Evolutionary conservation across 176 grass and related monocot species (phyloP).

Genomic region (Themeda triandra): DNA sequence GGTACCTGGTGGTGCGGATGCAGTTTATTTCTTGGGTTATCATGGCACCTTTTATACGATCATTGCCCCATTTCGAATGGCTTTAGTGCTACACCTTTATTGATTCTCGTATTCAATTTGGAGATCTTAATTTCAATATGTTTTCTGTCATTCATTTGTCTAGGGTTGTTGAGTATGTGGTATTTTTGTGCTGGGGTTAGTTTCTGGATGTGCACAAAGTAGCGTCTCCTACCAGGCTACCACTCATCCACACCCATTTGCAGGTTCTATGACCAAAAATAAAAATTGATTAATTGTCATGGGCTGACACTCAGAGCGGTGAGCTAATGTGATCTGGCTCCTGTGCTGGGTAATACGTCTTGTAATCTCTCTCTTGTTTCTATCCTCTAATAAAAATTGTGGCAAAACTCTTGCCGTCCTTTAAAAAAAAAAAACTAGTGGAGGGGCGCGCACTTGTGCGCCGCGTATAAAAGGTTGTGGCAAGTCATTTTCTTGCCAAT

Average conservation of each 20-base stretch:
- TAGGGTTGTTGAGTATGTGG: background rate
- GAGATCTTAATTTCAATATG: background rate
- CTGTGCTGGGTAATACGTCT: background rate
- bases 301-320: background rate
- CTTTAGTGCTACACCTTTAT: background rate
- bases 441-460: no score
- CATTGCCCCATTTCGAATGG: background rate
- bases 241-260: background rate
- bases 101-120: background rate
- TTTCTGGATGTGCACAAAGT: constrained; percentile 20
- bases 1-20: background rate
- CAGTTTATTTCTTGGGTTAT: background rate
- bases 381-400: no score
- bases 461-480: no score
- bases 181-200: background rate
- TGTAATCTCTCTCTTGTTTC: no score
- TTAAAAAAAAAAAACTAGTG: no score
- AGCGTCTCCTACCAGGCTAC: background rate
- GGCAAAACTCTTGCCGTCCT: no score
- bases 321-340: background rate
- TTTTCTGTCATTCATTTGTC: background rate
- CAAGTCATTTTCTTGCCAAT: no score
- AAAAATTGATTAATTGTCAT: background rate
- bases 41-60: background rate
- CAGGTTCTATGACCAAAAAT: background rate